A percentile compares a stretch with the other conserved stretches of the same genome.
Conservation (phyloP, 169 alveolate genomes). For the Eimeria necatrix region DNA sequence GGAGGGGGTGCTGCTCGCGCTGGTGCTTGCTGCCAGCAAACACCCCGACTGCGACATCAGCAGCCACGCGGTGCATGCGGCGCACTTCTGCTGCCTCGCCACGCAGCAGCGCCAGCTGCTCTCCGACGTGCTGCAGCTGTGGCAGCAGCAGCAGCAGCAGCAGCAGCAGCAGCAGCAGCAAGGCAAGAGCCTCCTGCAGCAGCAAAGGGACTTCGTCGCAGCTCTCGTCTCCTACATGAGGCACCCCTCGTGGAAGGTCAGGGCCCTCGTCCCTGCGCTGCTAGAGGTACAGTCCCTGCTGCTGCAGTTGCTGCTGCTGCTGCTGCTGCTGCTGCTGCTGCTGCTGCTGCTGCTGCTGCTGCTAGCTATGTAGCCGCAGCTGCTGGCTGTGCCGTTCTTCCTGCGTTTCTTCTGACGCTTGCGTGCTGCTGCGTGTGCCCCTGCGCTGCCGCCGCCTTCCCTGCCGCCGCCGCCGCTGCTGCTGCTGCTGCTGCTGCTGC, state of each 20-base stretch:
- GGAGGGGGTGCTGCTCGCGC: not conserved
- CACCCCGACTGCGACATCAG: constrained; percentile 51
- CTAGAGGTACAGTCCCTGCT: not conserved
- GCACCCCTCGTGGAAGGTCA: constrained; percentile 53
- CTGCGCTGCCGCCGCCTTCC: constrained; percentile 14
- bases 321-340: constrained; percentile 21
- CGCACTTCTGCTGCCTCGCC: not conserved
- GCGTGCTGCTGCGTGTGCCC: not conserved
- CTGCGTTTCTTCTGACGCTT: not conserved
- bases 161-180: not conserved
- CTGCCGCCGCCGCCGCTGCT: constrained; percentile 28
- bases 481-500: constrained; percentile 7
- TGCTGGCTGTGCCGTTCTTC: not conserved
- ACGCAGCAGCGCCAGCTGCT: constrained; percentile 51
- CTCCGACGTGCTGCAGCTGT: not conserved
- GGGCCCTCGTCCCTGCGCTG: not conserved
- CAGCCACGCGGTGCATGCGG: not conserved
- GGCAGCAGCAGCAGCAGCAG: not conserved
- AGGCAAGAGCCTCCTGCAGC: not conserved
- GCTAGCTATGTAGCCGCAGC: not conserved
- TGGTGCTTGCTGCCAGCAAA: constrained; percentile 11
- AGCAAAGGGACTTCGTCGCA: not conserved
- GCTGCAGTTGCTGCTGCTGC: not conserved
- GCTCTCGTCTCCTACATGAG: constrained; percentile 49
- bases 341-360: constrained; percentile 18